These are phyloP conservation scores for Phytophthora sp. DNA, from an alignment of 352 stramenopile genomes.

Conservation along the genomic window DNA sequence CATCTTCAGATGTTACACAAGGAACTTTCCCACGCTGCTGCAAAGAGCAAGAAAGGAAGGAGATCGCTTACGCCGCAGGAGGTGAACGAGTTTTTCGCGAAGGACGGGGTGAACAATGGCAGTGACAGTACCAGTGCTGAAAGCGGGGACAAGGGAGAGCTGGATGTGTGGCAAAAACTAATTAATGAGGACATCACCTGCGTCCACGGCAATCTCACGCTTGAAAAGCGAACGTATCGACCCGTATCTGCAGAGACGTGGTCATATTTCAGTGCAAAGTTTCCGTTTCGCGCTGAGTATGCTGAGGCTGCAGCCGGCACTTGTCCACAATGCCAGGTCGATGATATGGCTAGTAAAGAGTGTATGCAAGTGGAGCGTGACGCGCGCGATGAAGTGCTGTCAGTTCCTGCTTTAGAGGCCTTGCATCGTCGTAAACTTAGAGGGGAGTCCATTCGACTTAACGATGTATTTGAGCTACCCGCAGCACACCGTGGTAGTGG, in stretches of 20 bases:
- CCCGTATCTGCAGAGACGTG: constrained; percentile 56
- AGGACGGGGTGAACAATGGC: constrained; percentile 1
- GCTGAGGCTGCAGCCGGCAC: constrained; percentile 30
- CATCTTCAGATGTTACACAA: constrained; percentile 61
- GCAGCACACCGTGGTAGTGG: constrained; percentile 18
- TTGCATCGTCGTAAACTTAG: constrained; percentile 60
- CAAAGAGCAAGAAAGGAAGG: constrained; percentile 34
- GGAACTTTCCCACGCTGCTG: constrained; percentile 38
- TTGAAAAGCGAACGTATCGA: constrained; percentile 77
- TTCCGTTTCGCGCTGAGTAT: constrained; percentile 48
- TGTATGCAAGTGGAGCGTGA: constrained; percentile 59
- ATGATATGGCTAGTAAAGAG: constrained; percentile 57
- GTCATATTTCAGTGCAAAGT: constrained; percentile 70
- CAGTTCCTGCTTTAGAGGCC: constrained; percentile 44
- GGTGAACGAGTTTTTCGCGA: constrained; percentile 18
- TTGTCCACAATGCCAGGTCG: constrained; percentile 60
- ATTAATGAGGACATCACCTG: constrained; percentile 85
- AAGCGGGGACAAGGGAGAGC: constrained; percentile 16
- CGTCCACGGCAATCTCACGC: constrained; percentile 61
- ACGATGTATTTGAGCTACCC: constrained; percentile 55
- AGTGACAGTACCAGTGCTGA: constrained; percentile 1
- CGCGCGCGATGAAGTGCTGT: constrained; percentile 66
- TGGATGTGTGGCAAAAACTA: constrained; percentile 38
- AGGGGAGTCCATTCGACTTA: constrained; percentile 40
- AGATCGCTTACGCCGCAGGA: constrained; percentile 19